A percentile compares a stretch with the other conserved stretches of the same genome.
These are phyloP conservation scores for Picea abies DNA, from an alignment of 83 land plant genomes.

Conservation along the genomic window DNA sequence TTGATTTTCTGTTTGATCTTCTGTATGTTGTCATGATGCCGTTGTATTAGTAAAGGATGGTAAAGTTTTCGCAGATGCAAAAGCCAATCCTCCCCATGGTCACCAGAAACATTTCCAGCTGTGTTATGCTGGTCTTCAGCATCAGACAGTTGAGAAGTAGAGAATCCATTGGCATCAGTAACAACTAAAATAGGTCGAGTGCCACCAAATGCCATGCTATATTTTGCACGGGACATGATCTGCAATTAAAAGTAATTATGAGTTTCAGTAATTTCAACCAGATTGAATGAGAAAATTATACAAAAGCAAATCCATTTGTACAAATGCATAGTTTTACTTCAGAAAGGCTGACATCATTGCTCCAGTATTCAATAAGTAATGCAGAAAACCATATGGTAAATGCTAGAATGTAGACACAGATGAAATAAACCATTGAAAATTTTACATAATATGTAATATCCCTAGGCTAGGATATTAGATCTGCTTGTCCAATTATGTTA, in stretches of 20 bases:
- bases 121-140: background rate
- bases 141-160: background rate
- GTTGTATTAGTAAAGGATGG: slow-evolving; percentile 59
- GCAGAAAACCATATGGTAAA: background rate
- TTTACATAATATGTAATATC: background rate
- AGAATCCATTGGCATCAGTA: background rate
- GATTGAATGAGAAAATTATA: background rate
- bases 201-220: slow-evolving; percentile 57
- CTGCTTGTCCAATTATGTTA: too few species aligned
- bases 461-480: too few species aligned
- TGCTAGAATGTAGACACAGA: background rate
- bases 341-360: background rate
- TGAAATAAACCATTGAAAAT: background rate
- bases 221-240: slow-evolving; percentile 62
- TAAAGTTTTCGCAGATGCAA: slow-evolving; percentile 55
- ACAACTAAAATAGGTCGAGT: slow-evolving; percentile 39
- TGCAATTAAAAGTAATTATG: slow-evolving; percentile 18
- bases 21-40: slow-evolving; percentile 32
- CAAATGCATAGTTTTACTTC: background rate
- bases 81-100: slow-evolving; percentile 29
- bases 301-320: background rate
- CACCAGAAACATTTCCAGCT: slow-evolving; percentile 2
- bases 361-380: background rate
- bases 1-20: slow-evolving; percentile 33
- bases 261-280: background rate